Evolutionary conservation across 805 yeast genomes (phyloP), one percentile per base, ranked within the genome.

Genomic region (Dipodascus albidus): DNA sequence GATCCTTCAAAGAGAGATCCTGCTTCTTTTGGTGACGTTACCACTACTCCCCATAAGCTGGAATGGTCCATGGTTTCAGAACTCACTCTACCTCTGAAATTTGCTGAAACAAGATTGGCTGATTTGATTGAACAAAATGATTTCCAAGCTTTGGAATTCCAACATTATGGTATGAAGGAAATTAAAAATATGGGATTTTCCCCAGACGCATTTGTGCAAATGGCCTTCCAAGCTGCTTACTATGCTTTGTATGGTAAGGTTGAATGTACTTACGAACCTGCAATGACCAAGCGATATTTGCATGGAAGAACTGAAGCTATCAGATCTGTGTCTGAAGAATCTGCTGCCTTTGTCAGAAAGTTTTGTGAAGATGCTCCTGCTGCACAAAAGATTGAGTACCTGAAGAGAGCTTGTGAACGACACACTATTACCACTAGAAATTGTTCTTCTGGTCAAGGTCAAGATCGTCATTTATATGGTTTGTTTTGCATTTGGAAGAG

Each of bases 291-390:
- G 67, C 74, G 73, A 55, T 89, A 83, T 65, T 76, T 83, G 58
- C 96, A 89, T 64, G 97, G 96, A 9, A 78, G 97, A 66, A 89
- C 97, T 1, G 97, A 89, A 68, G 95, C 96, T 2, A 81, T 89
- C 53, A 75, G 96, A 62, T 78, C 95, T 0, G 96, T 89, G 2
- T 81, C 91, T 3, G 74, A 79, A 60, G 87, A 87, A 64, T 83
- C 93, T 0, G 85, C 85, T 63, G 74, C 78, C 49, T 89, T 88
- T 70, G 95, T 87, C 17, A 80, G 95, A 54, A 85, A 87, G 58
- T 84, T 89, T 65, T 85, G 91, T 65, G 93, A 87, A 62, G 74
- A 79, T 50, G 75, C 80, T 17, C 69, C 83, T 1, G 74, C 81
- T 15, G 70, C 72, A 41, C 82, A 78, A 38, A 86, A 87, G 63